Conservation (phyloP, 495 filamentous ascomycete genomes). For the Entonaema liquescens region DNA sequence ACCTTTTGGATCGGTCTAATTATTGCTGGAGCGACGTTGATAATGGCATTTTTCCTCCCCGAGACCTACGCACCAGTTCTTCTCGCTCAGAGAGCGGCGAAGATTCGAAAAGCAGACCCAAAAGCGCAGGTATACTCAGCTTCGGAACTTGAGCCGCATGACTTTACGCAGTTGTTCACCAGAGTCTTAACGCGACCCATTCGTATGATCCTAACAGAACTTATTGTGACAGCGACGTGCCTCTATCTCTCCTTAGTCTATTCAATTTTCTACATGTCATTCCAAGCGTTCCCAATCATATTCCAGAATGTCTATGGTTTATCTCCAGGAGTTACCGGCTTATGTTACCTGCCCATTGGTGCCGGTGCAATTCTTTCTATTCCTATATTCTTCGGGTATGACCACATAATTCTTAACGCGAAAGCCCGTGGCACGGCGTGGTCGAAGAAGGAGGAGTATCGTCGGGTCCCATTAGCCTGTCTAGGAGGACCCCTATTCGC, state of each 20-base stretch:
- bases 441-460: slow-evolving; percentile 63
- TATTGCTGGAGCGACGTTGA: slow-evolving; percentile 57
- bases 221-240: slow-evolving; percentile 66
- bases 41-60: slow-evolving; percentile 62
- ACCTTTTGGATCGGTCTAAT: slow-evolving; percentile 70
- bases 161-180: slow-evolving; percentile 46
- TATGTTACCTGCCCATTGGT: slow-evolving; percentile 60
- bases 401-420: slow-evolving; percentile 43
- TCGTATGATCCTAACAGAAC: slow-evolving; percentile 55
- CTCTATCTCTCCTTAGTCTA: slow-evolving; percentile 75
- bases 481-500: slow-evolving; percentile 70
- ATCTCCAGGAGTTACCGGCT: slow-evolving; percentile 53
- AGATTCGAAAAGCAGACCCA: slow-evolving; percentile 59
- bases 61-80: slow-evolving; percentile 72
- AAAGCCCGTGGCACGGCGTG: slow-evolving; percentile 40
- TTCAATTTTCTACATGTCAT: slow-evolving; percentile 79
- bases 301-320: slow-evolving; percentile 61
- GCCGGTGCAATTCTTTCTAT: slow-evolving; percentile 56
- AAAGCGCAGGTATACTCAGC: slow-evolving; percentile 46
- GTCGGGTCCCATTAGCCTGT: slow-evolving; percentile 73
- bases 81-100: slow-evolving; percentile 62
- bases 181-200: slow-evolving; percentile 53
- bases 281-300: slow-evolving; percentile 73
- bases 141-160: slow-evolving; percentile 48
- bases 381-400: slow-evolving; percentile 61